Conservation (phyloP, 805 yeast genomes). For the Barnettozyma pratensis region DNA sequence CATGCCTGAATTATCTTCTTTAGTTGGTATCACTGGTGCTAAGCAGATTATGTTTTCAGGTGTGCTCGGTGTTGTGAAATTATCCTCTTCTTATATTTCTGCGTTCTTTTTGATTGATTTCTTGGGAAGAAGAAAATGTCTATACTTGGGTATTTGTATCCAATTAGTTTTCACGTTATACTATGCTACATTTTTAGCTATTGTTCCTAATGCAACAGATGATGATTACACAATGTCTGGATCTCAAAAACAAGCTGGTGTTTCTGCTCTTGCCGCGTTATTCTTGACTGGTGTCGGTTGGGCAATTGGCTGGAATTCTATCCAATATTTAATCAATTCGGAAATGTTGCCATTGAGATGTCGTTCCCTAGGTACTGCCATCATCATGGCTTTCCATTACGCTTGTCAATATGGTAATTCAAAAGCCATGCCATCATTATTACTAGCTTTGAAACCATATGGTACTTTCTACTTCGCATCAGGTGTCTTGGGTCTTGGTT, state of each 20-base stretch:
- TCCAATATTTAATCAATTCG: conserved; percentile 50
- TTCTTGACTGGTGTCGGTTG: conserved; percentile 50
- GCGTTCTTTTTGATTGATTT: conserved; percentile 52
- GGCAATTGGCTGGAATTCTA: conserved; percentile 55
- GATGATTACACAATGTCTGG: conserved; percentile 27
- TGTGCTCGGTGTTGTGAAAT: conserved; percentile 49
- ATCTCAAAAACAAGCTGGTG: conserved; percentile 33
- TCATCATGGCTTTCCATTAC: conserved; percentile 52
- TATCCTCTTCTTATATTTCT: conserved; percentile 40
- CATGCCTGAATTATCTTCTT: conserved; percentile 46
- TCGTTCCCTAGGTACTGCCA: conserved; percentile 44
- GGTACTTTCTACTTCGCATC: conserved; percentile 51
- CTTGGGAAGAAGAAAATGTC: conserved; percentile 45
- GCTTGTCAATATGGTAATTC: conserved; percentile 54
- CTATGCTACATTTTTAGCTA: conserved; percentile 40
- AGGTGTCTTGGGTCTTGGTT: conserved; percentile 36
- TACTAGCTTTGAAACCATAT: conserved; percentile 37
- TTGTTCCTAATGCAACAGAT: conserved; percentile 40
- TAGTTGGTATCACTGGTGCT: conserved; percentile 40
- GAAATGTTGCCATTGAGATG: conserved; percentile 50
- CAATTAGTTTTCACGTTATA: conserved; percentile 40
- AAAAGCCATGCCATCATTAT: conserved; percentile 49
- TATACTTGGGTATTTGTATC: conserved; percentile 43
- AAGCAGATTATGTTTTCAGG: conserved; percentile 44
- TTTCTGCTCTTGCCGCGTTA: conserved; percentile 46